Conservation (phyloP, 345 rosid species). For the Salix suchowensis region DNA sequence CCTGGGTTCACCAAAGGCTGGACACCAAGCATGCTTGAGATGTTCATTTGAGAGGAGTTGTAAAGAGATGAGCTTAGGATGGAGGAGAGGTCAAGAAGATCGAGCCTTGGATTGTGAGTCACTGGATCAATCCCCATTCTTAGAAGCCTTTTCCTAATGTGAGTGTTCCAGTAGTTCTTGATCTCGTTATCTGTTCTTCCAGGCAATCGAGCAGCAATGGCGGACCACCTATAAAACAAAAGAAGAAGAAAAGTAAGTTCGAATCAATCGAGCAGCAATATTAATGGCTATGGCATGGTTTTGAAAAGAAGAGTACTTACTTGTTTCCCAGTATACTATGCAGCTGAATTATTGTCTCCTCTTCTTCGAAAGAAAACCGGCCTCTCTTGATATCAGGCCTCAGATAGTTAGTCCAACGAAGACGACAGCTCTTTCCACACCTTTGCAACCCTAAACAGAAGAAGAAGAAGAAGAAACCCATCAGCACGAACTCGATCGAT, state of each 20-base stretch:
- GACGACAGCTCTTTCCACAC: conserved; percentile 34
- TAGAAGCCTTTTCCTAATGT: conserved; percentile 22
- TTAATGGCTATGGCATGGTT: too few species aligned
- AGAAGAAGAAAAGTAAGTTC: background rate
- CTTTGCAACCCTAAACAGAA: conserved; percentile 16
- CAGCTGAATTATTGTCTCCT: conserved; percentile 25
- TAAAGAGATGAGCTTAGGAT: conserved; percentile 15
- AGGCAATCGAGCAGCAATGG: conserved; percentile 25
- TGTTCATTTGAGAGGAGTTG: conserved; percentile 6
- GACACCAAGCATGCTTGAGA: conserved; percentile 11
- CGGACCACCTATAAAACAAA: conserved; percentile 16
- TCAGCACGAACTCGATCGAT: too few species aligned
- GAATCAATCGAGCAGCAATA: too few species aligned
- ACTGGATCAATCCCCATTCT: conserved; percentile 29
- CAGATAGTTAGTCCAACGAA: conserved; percentile 31
- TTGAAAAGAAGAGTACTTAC: conserved; percentile 2
- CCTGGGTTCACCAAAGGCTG: conserved; percentile 26
- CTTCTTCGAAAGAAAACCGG: conserved; percentile 27
- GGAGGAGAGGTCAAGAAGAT: conserved; percentile 24
- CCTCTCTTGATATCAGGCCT: conserved; percentile 31
- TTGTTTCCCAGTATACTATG: conserved; percentile 25
- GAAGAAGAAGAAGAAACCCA: background rate
- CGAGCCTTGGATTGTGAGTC: conserved; percentile 22
- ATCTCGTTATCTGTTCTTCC: conserved; percentile 29
- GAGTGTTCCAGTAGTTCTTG: conserved; percentile 31